Percentiles rank a stretch among this genome's conserved stretches.
Conservation (phyloP, 2,329 filamentous ascomycete genomes). For the Chrysoporthe deuterocubensis region DNA sequence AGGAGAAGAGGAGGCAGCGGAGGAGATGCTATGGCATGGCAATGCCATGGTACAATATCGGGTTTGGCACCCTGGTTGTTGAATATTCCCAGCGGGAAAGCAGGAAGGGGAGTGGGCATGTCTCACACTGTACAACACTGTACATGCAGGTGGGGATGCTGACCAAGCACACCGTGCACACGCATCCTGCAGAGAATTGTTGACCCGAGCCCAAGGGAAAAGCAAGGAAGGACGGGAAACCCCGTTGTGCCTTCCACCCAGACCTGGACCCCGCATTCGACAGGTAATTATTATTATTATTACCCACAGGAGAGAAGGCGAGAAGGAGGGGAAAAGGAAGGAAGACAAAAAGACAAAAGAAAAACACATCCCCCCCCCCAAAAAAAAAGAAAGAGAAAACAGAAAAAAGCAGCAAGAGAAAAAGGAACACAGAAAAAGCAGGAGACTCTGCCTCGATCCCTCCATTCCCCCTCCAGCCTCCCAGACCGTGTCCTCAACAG, state of each 20-base stretch:
- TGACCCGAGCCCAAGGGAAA: not conserved
- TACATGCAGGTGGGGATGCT: not conserved
- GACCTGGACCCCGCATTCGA: slow-evolving; percentile 1
- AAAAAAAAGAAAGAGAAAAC: not conserved
- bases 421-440: not conserved
- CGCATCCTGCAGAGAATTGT: slow-evolving; percentile 3
- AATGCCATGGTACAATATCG: too few relatives aligned
- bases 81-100: not conserved
- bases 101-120: not conserved
- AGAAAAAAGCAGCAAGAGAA: not conserved
- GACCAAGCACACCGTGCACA: not conserved
- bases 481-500: too few relatives aligned
- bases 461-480: too few relatives aligned
- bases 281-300: not conserved
- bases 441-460: not conserved
- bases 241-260: slow-evolving; percentile 6
- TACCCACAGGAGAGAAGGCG: too few relatives aligned
- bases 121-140: not conserved
- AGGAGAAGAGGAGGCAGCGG: not conserved
- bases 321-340: too few relatives aligned
- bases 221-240: slow-evolving; percentile 5
- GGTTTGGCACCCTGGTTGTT: too few relatives aligned
- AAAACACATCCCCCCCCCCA: too few relatives aligned
- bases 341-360: too few relatives aligned
- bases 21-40: not conserved